These are phyloP conservation scores for Tothia fuscella DNA, from an alignment of 2,329 filamentous ascomycete species.

Conservation along the genomic window DNA sequence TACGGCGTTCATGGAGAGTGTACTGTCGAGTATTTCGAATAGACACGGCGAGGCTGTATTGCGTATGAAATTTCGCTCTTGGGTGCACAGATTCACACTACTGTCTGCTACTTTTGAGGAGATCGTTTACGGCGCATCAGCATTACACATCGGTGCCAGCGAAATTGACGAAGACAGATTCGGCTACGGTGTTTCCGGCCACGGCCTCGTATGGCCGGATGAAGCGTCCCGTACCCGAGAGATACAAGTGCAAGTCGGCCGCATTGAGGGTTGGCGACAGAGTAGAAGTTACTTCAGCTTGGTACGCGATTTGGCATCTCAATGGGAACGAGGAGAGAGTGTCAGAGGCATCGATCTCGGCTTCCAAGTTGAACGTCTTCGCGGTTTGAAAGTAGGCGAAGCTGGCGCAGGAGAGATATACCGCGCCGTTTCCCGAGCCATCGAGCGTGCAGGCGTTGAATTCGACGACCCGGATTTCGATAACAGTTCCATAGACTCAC, in stretches of 20 bases:
- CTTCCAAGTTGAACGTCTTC: slow-evolving; percentile 84
- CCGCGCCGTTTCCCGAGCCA: slow-evolving; percentile 61
- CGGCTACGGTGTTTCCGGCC: slow-evolving; percentile 52
- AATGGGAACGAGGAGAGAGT: slow-evolving; percentile 25
- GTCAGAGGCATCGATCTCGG: slow-evolving; percentile 76
- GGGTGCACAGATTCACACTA: slow-evolving; percentile 87
- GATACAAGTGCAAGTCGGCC: slow-evolving; percentile 77
- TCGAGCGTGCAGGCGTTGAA: slow-evolving; percentile 36
- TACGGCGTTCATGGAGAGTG: slow-evolving; percentile 74
- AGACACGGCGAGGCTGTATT: slow-evolving; percentile 84
- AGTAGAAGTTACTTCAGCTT: slow-evolving; percentile 93
- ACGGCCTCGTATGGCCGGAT: slow-evolving; percentile 92
- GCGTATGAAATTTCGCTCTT: slow-evolving; percentile 83
- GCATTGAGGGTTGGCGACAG: slow-evolving; percentile 94
- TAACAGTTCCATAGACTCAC: not conserved
- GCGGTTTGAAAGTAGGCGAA: slow-evolving; percentile 66
- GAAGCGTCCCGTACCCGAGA: slow-evolving; percentile 71
- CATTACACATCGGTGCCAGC: slow-evolving; percentile 71
- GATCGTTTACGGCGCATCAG: slow-evolving; percentile 83
- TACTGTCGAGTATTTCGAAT: slow-evolving; percentile 70
- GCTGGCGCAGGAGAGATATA: slow-evolving; percentile 76
- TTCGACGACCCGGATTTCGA: slow-evolving; percentile 6
- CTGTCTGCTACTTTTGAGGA: slow-evolving; percentile 93
- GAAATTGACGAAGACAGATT: slow-evolving; percentile 36
- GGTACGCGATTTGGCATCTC: slow-evolving; percentile 48